Conservation (phyloP, 2,329 filamentous ascomycete genomes). For the Pyricularia pennisetigena region DNA sequence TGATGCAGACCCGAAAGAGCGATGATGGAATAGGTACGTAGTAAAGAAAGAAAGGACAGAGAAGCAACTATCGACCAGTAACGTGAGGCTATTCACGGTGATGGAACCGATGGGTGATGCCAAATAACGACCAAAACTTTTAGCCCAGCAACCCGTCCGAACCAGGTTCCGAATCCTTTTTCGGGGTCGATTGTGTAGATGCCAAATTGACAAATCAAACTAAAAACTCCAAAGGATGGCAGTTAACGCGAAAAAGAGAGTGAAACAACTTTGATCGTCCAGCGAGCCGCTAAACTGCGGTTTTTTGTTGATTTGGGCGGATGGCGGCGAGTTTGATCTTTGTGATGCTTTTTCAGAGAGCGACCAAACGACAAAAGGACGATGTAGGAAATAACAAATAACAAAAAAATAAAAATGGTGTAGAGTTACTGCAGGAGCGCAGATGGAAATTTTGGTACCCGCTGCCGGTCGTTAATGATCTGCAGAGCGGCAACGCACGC, state of each 20-base stretch:
- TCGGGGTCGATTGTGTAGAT: background rate
- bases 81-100: background rate
- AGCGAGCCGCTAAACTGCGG: background rate
- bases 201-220: background rate
- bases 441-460: background rate
- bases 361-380: background rate
- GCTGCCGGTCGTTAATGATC: background rate
- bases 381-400: too few species aligned
- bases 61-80: background rate
- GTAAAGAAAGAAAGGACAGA: background rate
- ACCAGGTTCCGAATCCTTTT: background rate
- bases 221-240: background rate
- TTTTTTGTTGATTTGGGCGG: background rate
- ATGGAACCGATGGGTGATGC: background rate
- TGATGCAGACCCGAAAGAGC: background rate
- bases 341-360: background rate
- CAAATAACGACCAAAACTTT: background rate
- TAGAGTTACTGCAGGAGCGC: background rate
- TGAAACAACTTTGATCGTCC: background rate
- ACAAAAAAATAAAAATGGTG: background rate
- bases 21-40: background rate
- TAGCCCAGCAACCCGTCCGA: background rate
- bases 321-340: background rate
- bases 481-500: background rate
- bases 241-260: background rate